Evolutionary conservation across 257 asterid species (phyloP).

Genomic region (Petrea volubilis): DNA sequence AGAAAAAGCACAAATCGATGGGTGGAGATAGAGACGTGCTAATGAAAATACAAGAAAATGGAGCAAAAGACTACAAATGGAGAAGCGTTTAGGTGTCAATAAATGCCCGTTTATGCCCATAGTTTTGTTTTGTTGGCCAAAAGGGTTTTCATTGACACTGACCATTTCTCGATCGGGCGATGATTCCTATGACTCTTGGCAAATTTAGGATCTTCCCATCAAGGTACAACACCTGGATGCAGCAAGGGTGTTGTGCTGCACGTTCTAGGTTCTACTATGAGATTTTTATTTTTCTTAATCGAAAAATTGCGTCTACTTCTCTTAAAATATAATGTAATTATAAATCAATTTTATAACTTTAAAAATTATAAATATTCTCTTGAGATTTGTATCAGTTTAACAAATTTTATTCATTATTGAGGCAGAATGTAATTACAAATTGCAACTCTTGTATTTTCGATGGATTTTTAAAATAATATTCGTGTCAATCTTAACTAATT

Average conservation of each 20-base stretch:
- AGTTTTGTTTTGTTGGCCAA: slow-evolving; percentile 14
- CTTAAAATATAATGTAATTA: no score
- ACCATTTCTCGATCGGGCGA: slow-evolving; percentile 31
- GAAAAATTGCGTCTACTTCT: neutral
- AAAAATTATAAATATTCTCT: no score
- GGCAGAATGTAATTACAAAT: no score
- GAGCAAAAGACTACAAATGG: neutral
- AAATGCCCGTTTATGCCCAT: slow-evolving; percentile 32
- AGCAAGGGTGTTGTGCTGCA: neutral
- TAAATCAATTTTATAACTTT: no score
- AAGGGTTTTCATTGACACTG: slow-evolving; percentile 14
- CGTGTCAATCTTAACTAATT: no score
- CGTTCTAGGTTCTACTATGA: neutral
- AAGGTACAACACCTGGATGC: slow-evolving; percentile 16
- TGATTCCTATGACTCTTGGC: slow-evolving; percentile 35
- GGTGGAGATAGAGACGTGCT: slow-evolving; percentile 16
- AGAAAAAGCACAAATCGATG: neutral
- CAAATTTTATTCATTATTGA: no score
- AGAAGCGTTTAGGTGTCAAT: slow-evolving; percentile 10
- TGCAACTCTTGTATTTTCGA: no score
- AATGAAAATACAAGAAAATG: slow-evolving; percentile 2
- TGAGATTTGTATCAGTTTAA: no score
- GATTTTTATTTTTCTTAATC: neutral
- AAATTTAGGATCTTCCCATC: slow-evolving; percentile 3
- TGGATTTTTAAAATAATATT: no score